Base-by-base conservation (phyloP, 371 early-diverging fungal genomes). In the Dichotomocladium elegans region DNA sequence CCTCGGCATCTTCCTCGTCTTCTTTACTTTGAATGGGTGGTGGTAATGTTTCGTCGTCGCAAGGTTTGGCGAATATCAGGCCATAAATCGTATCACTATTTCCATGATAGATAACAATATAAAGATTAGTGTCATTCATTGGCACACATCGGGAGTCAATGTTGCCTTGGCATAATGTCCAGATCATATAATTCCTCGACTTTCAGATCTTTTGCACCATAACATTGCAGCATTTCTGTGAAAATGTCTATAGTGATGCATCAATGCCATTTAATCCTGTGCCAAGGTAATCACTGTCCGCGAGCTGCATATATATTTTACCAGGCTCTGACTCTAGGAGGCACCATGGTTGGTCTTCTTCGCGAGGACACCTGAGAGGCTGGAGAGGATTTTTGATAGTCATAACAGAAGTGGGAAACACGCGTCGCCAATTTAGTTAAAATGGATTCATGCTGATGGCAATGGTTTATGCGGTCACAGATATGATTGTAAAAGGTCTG, bases 161-260 rank as follows among this genome's bases (percentile, higher is more conserved):
- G 21, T 12, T 52, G 30, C 44, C 43, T 30, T 52, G 41, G 12
- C 15, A 42, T 17, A 14, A 53, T 33, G 17, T 70, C 64, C 4
- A 66, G 42, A 4, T 72, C 56, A 25, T 48, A 70, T 9, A 72
- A 42, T 42, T 72, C 63, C 35, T 72, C 64, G 25, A 61, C 66
- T n/a, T 56, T 29, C 4, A 61, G 45, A 9, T 47, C 63, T 15
- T 52, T 61, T 37, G 57, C 60, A 1, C 70, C 72, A 27, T 50
- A 55, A 25, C 37, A 47, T 2, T 45, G 30, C 7, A 37, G 24
- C 47, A 65, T 35, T 6, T 55, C 64, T 9, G 64, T 65, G 34
- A 65, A 65, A 21, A 65, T 53, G 19, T 30, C 66, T 65, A 30
- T 27, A 30, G 19, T 53, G 29, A 41, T 50, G 17, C 26, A 33